These are phyloP conservation scores for Leccinum broughii DNA, from an alignment of 768 basidiomycete genomes.

Conservation along the genomic window DNA sequence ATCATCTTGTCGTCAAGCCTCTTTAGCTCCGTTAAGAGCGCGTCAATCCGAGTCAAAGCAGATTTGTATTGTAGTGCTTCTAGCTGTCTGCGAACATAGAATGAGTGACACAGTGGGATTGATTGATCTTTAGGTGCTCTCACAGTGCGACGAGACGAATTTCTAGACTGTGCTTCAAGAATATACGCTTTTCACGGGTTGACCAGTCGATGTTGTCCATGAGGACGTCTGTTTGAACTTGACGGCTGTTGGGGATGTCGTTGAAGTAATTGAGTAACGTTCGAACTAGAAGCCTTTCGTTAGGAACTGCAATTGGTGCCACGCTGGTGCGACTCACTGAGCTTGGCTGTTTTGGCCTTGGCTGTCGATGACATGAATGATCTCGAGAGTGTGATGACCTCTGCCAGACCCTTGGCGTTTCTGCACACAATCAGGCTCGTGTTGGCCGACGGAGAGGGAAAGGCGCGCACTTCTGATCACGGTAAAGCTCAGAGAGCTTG, in stretches of 20 bases:
- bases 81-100: constrained; percentile 52
- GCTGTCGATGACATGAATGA: constrained; percentile 92
- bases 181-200: constrained; percentile 87
- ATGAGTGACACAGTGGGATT: not conserved
- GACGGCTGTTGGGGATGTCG: constrained; percentile 69
- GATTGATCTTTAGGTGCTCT: constrained; percentile 19
- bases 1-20: constrained; percentile 97
- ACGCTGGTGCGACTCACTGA: constrained; percentile 53
- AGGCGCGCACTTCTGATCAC: constrained; percentile 72
- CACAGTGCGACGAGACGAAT: constrained; percentile 80
- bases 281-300: constrained; percentile 57
- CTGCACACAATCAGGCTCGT: constrained; percentile 40
- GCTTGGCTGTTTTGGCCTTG: constrained; percentile 95
- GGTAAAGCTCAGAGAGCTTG: constrained; percentile 83
- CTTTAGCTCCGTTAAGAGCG: constrained; percentile 88
- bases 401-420: constrained; percentile 81
- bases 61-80: constrained; percentile 75
- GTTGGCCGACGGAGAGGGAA: not conserved
- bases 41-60: constrained; percentile 80
- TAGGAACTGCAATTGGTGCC: not conserved
- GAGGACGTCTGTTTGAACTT: constrained; percentile 81
- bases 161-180: constrained; percentile 92
- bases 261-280: constrained; percentile 91
- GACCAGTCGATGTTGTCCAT: constrained; percentile 94
- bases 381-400: constrained; percentile 81